These are phyloP conservation scores for Auxenochlorella pyrenoidosa DNA, from an alignment of 139 green algal genomes.

Conservation along the genomic window DNA sequence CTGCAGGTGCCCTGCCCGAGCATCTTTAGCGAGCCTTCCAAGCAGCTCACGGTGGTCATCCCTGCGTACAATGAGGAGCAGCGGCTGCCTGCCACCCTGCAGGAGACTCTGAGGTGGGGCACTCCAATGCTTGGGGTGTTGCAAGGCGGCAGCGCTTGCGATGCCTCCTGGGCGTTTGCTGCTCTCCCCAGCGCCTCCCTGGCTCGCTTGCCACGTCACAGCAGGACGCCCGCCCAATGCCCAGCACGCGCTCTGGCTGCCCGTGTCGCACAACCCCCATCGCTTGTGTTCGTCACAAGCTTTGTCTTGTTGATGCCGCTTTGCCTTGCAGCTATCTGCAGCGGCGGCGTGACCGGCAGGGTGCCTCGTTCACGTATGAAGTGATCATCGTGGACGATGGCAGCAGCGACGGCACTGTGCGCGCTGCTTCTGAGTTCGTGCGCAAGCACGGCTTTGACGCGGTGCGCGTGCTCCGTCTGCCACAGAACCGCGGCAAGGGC, in stretches of 20 bases:
- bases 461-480: conserved; percentile 84
- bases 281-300: no score
- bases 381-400: conserved; percentile 98
- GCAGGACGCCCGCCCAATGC: no score
- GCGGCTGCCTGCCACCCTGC: conserved; percentile 80
- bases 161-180: neutral
- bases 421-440: conserved; percentile 71
- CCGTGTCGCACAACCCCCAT: no score
- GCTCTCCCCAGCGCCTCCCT: neutral
- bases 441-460: conserved; percentile 76
- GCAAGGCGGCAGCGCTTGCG: neutral
- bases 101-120: conserved; percentile 77
- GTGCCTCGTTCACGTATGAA: conserved; percentile 90
- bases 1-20: conserved; percentile 65
- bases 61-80: conserved; percentile 96
- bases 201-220: no score
- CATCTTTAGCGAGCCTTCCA: conserved; percentile 73
- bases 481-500: conserved; percentile 88
- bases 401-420: conserved; percentile 83
- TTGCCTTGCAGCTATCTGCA: conserved; percentile 69
- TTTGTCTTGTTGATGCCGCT: no score
- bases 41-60: conserved; percentile 83
- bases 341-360: conserved; percentile 67
- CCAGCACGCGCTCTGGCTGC: no score
- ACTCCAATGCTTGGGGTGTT: neutral